phyloP scores from a whole-genome alignment of 441 rosid genomes.

The Mallotus repandus region DNA sequence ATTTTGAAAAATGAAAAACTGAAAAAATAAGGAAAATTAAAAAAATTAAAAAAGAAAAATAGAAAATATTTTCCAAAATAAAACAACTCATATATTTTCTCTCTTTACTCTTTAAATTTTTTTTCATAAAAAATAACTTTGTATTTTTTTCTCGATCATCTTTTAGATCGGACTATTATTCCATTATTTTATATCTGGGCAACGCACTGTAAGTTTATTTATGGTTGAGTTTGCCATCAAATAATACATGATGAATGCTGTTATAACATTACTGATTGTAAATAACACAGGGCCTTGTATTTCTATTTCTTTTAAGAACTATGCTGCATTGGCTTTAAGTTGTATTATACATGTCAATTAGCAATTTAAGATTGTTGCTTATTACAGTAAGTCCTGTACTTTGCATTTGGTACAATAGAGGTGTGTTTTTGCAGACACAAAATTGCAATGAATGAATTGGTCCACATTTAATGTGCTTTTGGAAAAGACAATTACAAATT shows the following conservation, averaged over 20 bases:
- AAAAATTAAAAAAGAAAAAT: no score
- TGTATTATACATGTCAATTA: background rate
- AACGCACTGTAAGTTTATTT: conserved; percentile 81
- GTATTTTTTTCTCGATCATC: no score
- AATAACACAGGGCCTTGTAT: background rate
- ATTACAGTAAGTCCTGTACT: background rate
- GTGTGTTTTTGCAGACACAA: background rate
- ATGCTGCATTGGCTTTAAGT: background rate
- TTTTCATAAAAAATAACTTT: no score
- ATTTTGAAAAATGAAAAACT: no score
- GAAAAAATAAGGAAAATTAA: no score
- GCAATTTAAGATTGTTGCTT: background rate
- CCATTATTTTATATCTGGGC: conserved; percentile 92
- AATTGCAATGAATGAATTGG: background rate
- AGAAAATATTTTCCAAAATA: no score
- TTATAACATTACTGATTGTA: conserved; percentile 1
- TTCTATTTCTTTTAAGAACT: background rate
- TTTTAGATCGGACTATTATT: no score
- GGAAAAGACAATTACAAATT: background rate
- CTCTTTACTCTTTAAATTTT: no score
- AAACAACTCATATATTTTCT: no score
- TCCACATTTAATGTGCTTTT: background rate
- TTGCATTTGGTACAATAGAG: background rate
- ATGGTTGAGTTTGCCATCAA: background rate
- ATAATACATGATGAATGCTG: background rate